These are phyloP conservation scores for Neurospora sp. DNA, from an alignment of 495 filamentous ascomycete species.

Conservation along the genomic window DNA sequence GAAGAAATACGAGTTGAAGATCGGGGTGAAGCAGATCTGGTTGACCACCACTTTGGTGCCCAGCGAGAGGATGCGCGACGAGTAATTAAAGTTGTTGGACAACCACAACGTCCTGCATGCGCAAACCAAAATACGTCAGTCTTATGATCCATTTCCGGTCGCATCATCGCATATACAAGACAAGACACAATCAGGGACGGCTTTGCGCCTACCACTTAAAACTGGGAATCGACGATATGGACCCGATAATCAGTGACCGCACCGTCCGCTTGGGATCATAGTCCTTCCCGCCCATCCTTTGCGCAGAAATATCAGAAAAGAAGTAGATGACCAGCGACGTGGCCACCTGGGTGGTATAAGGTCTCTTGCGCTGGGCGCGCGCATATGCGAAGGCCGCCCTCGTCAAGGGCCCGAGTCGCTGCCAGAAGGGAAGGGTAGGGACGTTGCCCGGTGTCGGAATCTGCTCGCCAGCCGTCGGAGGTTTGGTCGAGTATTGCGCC, in stretches of 20 bases:
- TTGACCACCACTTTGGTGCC: constrained; percentile 70
- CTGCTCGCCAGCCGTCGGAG: constrained; percentile 16
- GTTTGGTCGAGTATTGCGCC: constrained; percentile 10
- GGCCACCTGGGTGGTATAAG: constrained; percentile 67
- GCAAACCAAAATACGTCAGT: not conserved
- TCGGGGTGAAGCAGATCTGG: constrained; percentile 71
- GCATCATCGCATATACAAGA: not conserved
- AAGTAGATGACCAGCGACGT: constrained; percentile 71
- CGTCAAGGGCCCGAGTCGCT: constrained; percentile 46
- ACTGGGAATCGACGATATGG: constrained; percentile 58
- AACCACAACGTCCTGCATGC: constrained; percentile 69
- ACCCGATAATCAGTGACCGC: constrained; percentile 64
- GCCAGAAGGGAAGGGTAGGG: constrained; percentile 38
- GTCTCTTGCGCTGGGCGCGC: constrained; percentile 55
- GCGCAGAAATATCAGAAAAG: constrained; percentile 71
- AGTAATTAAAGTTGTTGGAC: constrained; percentile 68
- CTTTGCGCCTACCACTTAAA: constrained; percentile 58
- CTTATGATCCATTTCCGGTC: not conserved
- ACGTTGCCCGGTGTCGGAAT: constrained; percentile 37
- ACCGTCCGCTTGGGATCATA: constrained; percentile 65
- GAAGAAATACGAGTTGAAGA: constrained; percentile 92
- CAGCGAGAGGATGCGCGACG: constrained; percentile 58
- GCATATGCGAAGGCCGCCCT: constrained; percentile 60
- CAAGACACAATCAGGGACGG: constrained; percentile 2
- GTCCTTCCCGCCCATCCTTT: constrained; percentile 47